phyloP scores from a whole-genome alignment of 441 rosid genomes.

The Manihot esculenta region DNA sequence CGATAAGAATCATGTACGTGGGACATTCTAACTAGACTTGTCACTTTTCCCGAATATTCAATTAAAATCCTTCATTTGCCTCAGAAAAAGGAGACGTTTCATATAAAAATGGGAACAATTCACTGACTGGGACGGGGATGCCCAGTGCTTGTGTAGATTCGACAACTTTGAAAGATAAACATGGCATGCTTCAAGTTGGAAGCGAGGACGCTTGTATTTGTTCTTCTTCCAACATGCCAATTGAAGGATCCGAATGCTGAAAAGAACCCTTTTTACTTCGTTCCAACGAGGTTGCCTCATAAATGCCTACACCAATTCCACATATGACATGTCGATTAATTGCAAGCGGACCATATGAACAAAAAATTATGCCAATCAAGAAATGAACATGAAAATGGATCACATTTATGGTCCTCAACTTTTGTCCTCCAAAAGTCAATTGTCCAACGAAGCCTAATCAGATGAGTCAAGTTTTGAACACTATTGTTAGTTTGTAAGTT shows the following conservation, averaged over 20 bases:
- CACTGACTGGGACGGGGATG: background rate
- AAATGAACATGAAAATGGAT: background rate
- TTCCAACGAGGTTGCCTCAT: constrained; percentile 77
- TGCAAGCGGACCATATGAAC: background rate
- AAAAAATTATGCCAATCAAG: background rate
- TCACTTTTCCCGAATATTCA: background rate
- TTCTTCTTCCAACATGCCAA: constrained; percentile 54
- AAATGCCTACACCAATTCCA: constrained; percentile 52
- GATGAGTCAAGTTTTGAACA: background rate
- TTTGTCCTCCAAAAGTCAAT: background rate
- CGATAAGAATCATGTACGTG: background rate
- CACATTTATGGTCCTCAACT: background rate
- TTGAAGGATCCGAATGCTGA: constrained; percentile 45
- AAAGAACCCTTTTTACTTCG: constrained; percentile 56
- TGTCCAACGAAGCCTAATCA: background rate
- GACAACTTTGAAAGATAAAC: background rate
- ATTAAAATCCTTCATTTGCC: background rate
- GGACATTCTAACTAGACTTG: background rate
- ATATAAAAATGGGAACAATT: background rate
- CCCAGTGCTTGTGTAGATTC: background rate
- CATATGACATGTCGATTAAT: background rate
- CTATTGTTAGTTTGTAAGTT: background rate
- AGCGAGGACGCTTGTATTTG: constrained; percentile 50
- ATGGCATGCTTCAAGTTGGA: constrained; percentile 44
- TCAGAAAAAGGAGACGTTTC: background rate